phyloP scores from a whole-genome alignment of 2,329 filamentous ascomycete species.

The Elsinoe australis region DNA sequence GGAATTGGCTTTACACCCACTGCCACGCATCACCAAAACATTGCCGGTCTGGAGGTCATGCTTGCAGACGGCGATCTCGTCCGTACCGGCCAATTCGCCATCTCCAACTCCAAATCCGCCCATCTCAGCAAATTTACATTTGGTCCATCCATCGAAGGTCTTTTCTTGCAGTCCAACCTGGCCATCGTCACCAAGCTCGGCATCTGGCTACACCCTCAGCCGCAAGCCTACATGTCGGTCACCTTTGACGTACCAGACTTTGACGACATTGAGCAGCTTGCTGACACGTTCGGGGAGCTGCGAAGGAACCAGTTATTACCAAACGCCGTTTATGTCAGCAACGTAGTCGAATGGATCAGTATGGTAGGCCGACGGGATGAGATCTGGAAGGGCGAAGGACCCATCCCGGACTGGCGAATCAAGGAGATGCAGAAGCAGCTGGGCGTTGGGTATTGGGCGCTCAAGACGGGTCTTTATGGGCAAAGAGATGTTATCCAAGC shows the following conservation, averaged over 20 bases:
- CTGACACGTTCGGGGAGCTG: slow-evolving; percentile 40
- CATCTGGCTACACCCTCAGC: slow-evolving; percentile 37
- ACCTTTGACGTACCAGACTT: slow-evolving; percentile 41
- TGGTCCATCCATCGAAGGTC: slow-evolving; percentile 34
- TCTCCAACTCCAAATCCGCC: slow-evolving; percentile 36
- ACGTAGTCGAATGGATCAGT: slow-evolving; percentile 41
- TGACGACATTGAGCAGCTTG: slow-evolving; percentile 40
- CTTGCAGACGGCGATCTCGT: slow-evolving; percentile 31
- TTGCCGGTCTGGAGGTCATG: slow-evolving; percentile 34
- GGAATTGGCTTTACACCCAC: slow-evolving; percentile 37
- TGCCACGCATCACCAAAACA: slow-evolving; percentile 34
- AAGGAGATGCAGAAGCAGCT: slow-evolving; percentile 27
- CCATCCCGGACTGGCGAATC: slow-evolving; percentile 41
- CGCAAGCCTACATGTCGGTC: slow-evolving; percentile 43
- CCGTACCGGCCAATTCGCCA: slow-evolving; percentile 34
- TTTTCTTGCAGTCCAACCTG: slow-evolving; percentile 47
- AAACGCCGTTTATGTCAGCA: slow-evolving; percentile 40
- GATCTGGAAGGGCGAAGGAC: slow-evolving; percentile 38
- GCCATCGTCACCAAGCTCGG: slow-evolving; percentile 47
- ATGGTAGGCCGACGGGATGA: slow-evolving; percentile 39
- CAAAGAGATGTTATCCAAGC: slow-evolving; percentile 10
- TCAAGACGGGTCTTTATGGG: slow-evolving; percentile 10
- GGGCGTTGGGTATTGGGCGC: slow-evolving; percentile 4
- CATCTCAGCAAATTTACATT: slow-evolving; percentile 26
- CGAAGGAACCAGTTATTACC: slow-evolving; percentile 39